Evolutionary conservation across 2,329 filamentous ascomycete genomes (phyloP).

Genomic region (Fusarium duplospermum): DNA sequence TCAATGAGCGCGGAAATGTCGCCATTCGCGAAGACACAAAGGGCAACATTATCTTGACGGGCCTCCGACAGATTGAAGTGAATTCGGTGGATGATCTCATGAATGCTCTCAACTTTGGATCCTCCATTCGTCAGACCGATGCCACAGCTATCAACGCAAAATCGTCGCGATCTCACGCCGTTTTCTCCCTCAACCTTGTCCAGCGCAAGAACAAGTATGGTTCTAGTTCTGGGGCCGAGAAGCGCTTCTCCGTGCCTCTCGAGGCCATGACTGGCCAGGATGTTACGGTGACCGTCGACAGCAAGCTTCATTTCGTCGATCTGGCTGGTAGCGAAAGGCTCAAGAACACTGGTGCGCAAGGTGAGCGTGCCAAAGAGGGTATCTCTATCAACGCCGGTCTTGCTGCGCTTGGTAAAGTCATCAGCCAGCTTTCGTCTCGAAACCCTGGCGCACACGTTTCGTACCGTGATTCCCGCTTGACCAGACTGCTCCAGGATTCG

Average conservation of each 20-base stretch:
- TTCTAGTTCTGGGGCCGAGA: slow-evolving; percentile 72
- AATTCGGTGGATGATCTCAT: slow-evolving; percentile 93
- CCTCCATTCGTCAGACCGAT: slow-evolving; percentile 94
- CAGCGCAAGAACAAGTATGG: slow-evolving; percentile 77
- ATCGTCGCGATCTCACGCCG: slow-evolving; percentile 96
- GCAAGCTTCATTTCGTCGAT: slow-evolving; percentile 99
- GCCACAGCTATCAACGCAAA: slow-evolving; percentile 97
- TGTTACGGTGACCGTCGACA: slow-evolving; percentile 86
- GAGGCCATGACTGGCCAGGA: slow-evolving; percentile 78
- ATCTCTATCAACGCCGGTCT: slow-evolving; percentile 98
- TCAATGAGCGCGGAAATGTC: slow-evolving; percentile 80
- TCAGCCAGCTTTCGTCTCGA: slow-evolving; percentile 94
- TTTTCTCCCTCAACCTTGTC: slow-evolving; percentile 94
- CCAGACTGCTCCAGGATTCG: slow-evolving; percentile 93
- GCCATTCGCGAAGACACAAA: slow-evolving; percentile 94
- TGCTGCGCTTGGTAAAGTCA: slow-evolving; percentile 95
- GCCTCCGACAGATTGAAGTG: slow-evolving; percentile 87
- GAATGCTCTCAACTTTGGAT: slow-evolving; percentile 90
- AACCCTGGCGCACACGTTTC: slow-evolving; percentile 91
- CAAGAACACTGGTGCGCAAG: slow-evolving; percentile 96
- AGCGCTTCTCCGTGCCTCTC: slow-evolving; percentile 86
- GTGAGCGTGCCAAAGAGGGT: slow-evolving; percentile 92
- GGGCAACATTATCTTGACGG: slow-evolving; percentile 93
- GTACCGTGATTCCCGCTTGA: slow-evolving; percentile 97
- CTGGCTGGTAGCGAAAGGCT: slow-evolving; percentile 94